These are phyloP conservation scores for Cyberlindnera lachancei DNA, from an alignment of 805 yeast genomes.

Conservation along the genomic window DNA sequence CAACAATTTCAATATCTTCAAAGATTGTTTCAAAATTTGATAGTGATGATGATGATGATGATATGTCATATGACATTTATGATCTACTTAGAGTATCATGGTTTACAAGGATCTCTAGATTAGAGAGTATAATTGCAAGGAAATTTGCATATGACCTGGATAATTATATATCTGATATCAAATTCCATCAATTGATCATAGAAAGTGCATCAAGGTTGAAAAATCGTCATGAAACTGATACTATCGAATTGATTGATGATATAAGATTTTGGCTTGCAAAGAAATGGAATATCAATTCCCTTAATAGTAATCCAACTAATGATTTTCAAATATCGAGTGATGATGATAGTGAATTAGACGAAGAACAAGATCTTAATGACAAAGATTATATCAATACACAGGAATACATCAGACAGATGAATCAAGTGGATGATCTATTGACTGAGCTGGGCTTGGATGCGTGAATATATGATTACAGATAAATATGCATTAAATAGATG, in stretches of 20 bases:
- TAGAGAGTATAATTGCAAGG: conserved; percentile 58
- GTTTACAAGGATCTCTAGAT: conserved; percentile 55
- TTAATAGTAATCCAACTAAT: no score
- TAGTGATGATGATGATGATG: no score
- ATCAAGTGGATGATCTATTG: no score
- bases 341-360: no score
- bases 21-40: conserved; percentile 21
- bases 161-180: conserved; percentile 28
- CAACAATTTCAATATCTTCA: conserved; percentile 39
- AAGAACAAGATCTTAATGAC: no score
- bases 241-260: conserved; percentile 75
- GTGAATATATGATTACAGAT: no score
- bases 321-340: no score
- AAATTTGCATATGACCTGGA: conserved; percentile 44
- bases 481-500: no score
- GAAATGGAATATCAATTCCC: conserved; percentile 23
- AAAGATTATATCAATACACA: no score
- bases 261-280: conserved; percentile 51
- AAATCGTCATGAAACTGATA: conserved; percentile 64
- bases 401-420: no score
- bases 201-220: conserved; percentile 51
- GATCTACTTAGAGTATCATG: conserved; percentile 60
- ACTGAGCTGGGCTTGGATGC: no score
- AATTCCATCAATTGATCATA: conserved; percentile 30
- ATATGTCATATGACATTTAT: conserved; percentile 34